Evolutionary conservation across 331 rosid species (phyloP).

Genomic region (Prunus yedoensis): DNA sequence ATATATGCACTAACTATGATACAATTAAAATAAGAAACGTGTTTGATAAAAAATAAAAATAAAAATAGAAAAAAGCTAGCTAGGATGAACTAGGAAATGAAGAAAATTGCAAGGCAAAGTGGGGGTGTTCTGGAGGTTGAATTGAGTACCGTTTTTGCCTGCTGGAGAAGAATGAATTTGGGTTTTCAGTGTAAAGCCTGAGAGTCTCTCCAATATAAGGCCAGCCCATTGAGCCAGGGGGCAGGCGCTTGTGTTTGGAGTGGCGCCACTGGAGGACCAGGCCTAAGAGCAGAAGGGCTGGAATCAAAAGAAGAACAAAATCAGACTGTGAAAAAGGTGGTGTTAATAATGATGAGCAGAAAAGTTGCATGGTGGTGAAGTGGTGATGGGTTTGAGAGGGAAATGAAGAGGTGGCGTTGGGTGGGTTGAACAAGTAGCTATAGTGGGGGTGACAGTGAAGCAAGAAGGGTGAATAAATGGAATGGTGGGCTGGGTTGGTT

Average conservation of each 20-base stretch:
- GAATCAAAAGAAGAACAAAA: neutral
- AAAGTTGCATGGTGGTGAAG: slow-evolving; percentile 31
- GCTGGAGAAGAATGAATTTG: slow-evolving; percentile 70
- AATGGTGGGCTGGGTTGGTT: slow-evolving; percentile 16
- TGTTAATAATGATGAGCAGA: slow-evolving; percentile 1
- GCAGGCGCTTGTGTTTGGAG: slow-evolving; percentile 43
- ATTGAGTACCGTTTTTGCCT: slow-evolving; percentile 56
- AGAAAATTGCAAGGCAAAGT: neutral
- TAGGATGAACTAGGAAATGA: slow-evolving; percentile 9
- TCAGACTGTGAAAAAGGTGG: slow-evolving; percentile 3
- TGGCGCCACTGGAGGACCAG: slow-evolving; percentile 45
- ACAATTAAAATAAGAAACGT: neutral
- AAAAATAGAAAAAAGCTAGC: no score
- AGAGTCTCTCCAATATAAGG: slow-evolving; percentile 81
- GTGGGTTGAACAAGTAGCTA: slow-evolving; percentile 17
- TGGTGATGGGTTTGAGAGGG: neutral
- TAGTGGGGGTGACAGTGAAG: slow-evolving; percentile 4
- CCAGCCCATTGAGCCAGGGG: slow-evolving; percentile 96
- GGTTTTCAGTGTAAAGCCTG: slow-evolving; percentile 69
- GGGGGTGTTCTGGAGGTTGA: neutral
- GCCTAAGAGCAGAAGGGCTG: neutral
- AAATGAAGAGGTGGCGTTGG: slow-evolving; percentile 24
- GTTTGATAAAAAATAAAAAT: neutral
- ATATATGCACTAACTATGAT: neutral
- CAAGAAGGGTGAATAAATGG: slow-evolving; percentile 15